Percentiles rank a stretch among this genome's conserved stretches.
phyloP scores from a whole-genome alignment of 805 yeast species.

The Candida takata region DNA sequence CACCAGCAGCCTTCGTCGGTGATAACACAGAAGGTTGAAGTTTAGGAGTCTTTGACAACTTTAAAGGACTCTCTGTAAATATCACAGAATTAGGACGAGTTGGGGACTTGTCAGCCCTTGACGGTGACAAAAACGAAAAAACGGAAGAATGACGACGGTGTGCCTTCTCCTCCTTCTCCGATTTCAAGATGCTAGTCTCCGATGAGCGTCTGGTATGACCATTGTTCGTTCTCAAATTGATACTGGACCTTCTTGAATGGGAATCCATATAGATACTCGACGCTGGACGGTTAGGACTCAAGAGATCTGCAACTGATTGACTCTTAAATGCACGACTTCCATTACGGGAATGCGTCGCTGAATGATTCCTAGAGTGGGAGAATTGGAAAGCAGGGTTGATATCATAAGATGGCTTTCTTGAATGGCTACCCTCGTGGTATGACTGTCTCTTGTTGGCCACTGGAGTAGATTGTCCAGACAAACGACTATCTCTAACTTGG shows the following conservation, averaged over 20 bases:
- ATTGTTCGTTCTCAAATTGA: conserved; percentile 18
- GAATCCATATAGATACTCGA: conserved; percentile 45
- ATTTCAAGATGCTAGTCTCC: conserved; percentile 27
- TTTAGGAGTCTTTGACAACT: conserved; percentile 8
- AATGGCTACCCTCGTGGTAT: conserved; percentile 21
- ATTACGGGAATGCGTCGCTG: conserved; percentile 16
- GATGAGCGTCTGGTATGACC: conserved; percentile 39
- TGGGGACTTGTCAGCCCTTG: conserved; percentile 6
- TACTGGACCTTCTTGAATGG: conserved; percentile 29
- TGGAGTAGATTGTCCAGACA: conserved; percentile 16
- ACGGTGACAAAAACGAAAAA: conserved; percentile 38
- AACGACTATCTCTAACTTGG: conserved; percentile 17
- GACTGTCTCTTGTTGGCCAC: conserved; percentile 18
- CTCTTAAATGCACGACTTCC: conserved; percentile 16
- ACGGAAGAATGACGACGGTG: conserved; percentile 60
- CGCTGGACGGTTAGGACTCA: conserved; percentile 34
- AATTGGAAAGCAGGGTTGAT: conserved; percentile 11
- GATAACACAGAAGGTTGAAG: conserved; percentile 11
- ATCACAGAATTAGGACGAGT: conserved; percentile 14
- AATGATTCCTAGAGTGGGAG: conserved; percentile 21
- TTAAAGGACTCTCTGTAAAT: conserved; percentile 9
- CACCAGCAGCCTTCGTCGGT: conserved; percentile 19
- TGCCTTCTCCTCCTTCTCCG: conserved; percentile 21
- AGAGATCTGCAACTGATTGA: conserved; percentile 26
- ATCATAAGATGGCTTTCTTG: conserved; percentile 26